phyloP scores from a whole-genome alignment of 768 basidiomycete genomes.

The Hebeloma cylindrosporum region DNA sequence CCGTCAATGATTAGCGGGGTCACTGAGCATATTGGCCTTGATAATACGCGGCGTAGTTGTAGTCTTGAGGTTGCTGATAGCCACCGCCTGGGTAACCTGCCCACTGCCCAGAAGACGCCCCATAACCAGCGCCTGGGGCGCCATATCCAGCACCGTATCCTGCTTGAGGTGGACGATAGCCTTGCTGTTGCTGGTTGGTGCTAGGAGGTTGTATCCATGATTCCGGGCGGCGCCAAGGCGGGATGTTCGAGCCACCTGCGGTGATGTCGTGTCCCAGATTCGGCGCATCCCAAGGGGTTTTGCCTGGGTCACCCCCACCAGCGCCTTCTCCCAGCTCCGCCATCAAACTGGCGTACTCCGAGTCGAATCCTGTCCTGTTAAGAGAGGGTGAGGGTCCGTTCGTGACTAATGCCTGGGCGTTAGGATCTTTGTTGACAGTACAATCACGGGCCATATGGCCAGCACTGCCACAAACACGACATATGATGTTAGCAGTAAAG shows the following conservation, averaged over 20 bases:
- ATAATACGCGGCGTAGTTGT: slow-evolving; percentile 86
- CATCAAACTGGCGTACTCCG: slow-evolving; percentile 97
- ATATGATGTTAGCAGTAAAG: slow-evolving; percentile 99
- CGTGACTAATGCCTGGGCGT: slow-evolving; percentile 47
- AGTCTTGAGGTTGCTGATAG: slow-evolving; percentile 64
- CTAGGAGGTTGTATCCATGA: slow-evolving; percentile 69
- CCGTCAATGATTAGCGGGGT: slow-evolving; percentile 42
- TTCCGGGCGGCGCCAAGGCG: slow-evolving; percentile 91
- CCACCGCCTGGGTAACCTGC: slow-evolving; percentile 48
- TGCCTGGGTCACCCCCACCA: slow-evolving; percentile 51
- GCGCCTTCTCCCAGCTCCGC: slow-evolving; percentile 93
- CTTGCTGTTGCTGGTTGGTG: slow-evolving; percentile 51
- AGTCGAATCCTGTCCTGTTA: slow-evolving; percentile 85
- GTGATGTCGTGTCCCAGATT: slow-evolving; percentile 63
- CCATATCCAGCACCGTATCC: slow-evolving; percentile 51
- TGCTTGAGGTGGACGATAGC: slow-evolving; percentile 69
- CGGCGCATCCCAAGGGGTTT: slow-evolving; percentile 52
- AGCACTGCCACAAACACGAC: slow-evolving; percentile 96
- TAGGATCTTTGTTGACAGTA: slow-evolving; percentile 89
- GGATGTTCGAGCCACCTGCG: slow-evolving; percentile 76
- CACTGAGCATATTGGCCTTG: slow-evolving; percentile 86
- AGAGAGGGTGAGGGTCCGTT: slow-evolving; percentile 50
- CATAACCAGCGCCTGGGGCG: slow-evolving; percentile 40
- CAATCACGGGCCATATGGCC: slow-evolving; percentile 99
- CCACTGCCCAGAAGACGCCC: slow-evolving; percentile 43